Conservation (phyloP, 768 basidiomycete species). For the Mycena haematopus region DNA sequence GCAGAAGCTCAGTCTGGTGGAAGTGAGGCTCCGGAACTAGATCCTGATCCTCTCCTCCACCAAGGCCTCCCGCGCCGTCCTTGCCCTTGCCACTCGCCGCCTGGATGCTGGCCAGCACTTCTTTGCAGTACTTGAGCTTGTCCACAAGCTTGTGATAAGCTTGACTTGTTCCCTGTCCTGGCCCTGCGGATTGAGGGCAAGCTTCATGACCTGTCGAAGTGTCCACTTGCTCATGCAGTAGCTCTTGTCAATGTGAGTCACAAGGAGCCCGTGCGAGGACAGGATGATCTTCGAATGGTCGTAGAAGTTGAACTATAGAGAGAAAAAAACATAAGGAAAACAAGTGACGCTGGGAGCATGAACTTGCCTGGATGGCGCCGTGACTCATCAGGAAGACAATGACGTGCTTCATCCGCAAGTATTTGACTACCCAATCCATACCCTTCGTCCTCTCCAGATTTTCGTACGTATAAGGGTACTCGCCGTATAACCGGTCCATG, state of each 20-base stretch:
- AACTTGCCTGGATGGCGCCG: conserved; percentile 87
- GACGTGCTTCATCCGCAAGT: conserved; percentile 95
- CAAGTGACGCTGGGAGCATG: conserved; percentile 2
- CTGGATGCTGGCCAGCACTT: conserved; percentile 76
- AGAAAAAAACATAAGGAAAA: conserved; percentile 21
- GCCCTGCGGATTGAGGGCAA: conserved; percentile 45
- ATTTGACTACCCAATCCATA: conserved; percentile 96
- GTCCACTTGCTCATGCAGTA: conserved; percentile 79
- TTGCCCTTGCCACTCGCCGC: conserved; percentile 57
- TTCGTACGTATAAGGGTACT: conserved; percentile 83
- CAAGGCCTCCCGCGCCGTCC: conserved; percentile 28
- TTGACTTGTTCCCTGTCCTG: conserved; percentile 63
- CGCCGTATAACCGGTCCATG: conserved; percentile 85
- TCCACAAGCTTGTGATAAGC: conserved; percentile 70
- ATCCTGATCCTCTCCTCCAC: conserved; percentile 31
- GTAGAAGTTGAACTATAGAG: conserved; percentile 92
- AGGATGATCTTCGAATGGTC: conserved; percentile 96
- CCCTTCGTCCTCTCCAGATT: conserved; percentile 73
- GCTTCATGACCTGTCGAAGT: conserved; percentile 72
- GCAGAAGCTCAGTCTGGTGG: conserved; percentile 27
- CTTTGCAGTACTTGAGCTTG: conserved; percentile 87
- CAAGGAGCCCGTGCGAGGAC: conserved; percentile 74
- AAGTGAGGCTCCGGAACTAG: conserved; percentile 19
- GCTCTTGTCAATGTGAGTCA: conserved; percentile 93
- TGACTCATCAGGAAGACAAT: conserved; percentile 97